Conservation (phyloP, 164 flowering plant species). For the grape (Vitis vinifera) region ASM3070453v1 NC_081822.1:26100501-26101000, state of each 20-base stretch:
- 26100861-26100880: conserved; percentile 81
- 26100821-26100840: conserved; percentile 59
- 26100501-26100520: conserved; percentile 33
- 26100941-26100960: not conserved
- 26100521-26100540: conserved; percentile 48
- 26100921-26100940: not conserved
- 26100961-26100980: not conserved
- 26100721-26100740: conserved; percentile 16
- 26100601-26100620: conserved; percentile 65
- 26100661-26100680: conserved; percentile 64
- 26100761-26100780: not conserved
- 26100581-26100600: conserved; percentile 54
- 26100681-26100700: conserved; percentile 63
- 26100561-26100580: conserved; percentile 43
- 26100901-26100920: conserved; percentile 42
- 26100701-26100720: conserved; percentile 78
- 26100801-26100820: conserved; percentile 78
- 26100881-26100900: conserved; percentile 55
- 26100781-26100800: conserved; percentile 57
- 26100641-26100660: conserved; percentile 79
- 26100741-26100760: not conserved
- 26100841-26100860: conserved; percentile 69
- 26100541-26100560: conserved; percentile 55
- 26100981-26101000: conserved; percentile 47
- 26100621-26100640: conserved; percentile 61